A percentile compares a stretch with the other conserved stretches of the same genome.
phyloP scores from a whole-genome alignment of 805 yeast genomes.

The Candida bentonensis region DNA sequence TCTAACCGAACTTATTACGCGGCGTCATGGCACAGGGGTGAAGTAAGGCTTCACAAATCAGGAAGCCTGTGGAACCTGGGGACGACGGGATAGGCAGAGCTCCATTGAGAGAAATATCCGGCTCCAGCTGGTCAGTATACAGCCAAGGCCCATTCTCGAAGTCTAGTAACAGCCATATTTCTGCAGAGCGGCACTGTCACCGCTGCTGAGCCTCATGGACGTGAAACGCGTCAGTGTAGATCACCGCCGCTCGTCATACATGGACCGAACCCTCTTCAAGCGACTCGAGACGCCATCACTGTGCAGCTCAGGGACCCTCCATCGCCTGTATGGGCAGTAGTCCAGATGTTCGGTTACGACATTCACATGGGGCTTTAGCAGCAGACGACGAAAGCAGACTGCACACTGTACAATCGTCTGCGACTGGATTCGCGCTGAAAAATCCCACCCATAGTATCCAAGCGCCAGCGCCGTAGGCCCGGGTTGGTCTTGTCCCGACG shows the following conservation, averaged over 20 bases:
- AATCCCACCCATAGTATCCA: background rate
- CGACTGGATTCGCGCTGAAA: background rate
- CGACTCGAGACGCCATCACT: background rate
- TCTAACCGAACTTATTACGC: no score
- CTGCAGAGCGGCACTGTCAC: no score
- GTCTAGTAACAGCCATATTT: no score
- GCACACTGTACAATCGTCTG: background rate
- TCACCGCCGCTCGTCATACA: background rate
- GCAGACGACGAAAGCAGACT: background rate
- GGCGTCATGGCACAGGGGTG: no score
- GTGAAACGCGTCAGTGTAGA: no score
- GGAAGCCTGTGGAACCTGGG: no score
- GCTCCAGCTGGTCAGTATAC: no score
- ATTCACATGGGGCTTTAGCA: background rate
- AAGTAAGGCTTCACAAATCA: no score
- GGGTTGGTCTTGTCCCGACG: background rate
- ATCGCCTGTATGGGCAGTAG: background rate
- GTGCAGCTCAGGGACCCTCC: background rate
- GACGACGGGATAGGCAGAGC: no score
- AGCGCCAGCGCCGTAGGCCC: background rate
- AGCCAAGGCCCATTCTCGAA: no score
- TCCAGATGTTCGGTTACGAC: background rate
- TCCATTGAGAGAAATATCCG: no score
- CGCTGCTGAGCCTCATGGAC: no score
- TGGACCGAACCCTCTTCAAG: background rate